Evolutionary conservation across 2,329 filamentous ascomycete species (phyloP).

Genomic region (Aspergillaceae sp.): DNA sequence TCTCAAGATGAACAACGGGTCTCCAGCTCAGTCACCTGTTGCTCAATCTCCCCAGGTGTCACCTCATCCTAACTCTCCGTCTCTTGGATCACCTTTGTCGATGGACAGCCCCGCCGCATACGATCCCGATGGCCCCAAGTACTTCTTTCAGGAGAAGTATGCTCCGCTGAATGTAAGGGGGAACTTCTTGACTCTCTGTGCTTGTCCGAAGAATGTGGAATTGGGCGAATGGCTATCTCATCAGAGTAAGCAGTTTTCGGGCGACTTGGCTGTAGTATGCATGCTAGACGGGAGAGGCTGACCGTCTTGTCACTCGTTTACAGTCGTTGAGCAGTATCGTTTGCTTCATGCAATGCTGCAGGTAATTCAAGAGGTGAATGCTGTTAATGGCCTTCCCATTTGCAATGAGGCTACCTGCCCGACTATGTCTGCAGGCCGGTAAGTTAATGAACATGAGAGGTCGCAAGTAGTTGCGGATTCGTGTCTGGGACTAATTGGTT

Average conservation of each 20-base stretch:
- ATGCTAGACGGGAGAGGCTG: slow-evolving; percentile 1
- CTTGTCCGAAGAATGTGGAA: slow-evolving; percentile 86
- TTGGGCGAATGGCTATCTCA: slow-evolving; percentile 93
- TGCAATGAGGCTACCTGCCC: slow-evolving; percentile 81
- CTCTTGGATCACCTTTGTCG: slow-evolving; percentile 28
- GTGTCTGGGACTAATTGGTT: slow-evolving; percentile 9
- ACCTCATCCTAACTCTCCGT: slow-evolving; percentile 32
- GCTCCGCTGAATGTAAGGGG: slow-evolving; percentile 88
- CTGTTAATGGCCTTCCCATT: slow-evolving; percentile 62
- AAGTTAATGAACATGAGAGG: slow-evolving; percentile 36
- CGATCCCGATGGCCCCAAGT: slow-evolving; percentile 39
- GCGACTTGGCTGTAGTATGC: neutral
- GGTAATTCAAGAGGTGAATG: slow-evolving; percentile 78
- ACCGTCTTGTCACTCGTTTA: slow-evolving; percentile 53
- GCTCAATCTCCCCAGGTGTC: slow-evolving; percentile 21
- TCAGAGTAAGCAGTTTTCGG: slow-evolving; percentile 56
- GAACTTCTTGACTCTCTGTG: slow-evolving; percentile 93
- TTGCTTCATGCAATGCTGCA: slow-evolving; percentile 83
- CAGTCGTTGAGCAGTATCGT: slow-evolving; percentile 88
- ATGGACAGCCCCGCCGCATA: slow-evolving; percentile 30
- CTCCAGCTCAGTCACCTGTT: slow-evolving; percentile 21
- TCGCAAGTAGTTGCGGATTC: neutral
- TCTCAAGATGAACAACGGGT: slow-evolving; percentile 32
- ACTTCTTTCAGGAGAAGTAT: slow-evolving; percentile 45
- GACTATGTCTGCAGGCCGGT: slow-evolving; percentile 90